Conservation (phyloP, 805 yeast genomes). For the Kuraishia molischiana region DNA sequence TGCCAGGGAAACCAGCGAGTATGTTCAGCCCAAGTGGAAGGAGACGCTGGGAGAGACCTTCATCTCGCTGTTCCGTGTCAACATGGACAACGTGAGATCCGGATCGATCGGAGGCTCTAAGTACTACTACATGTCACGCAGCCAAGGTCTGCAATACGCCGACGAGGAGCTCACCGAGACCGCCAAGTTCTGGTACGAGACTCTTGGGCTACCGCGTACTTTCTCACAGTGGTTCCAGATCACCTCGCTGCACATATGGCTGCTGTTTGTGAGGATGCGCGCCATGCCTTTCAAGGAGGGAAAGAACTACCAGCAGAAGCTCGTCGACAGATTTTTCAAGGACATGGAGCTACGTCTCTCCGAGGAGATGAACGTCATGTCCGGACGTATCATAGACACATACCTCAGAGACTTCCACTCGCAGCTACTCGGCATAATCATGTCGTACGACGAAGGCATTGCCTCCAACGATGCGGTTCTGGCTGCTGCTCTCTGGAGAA, state of each 20-base stretch:
- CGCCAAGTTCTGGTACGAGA: conserved; percentile 80
- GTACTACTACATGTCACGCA: conserved; percentile 80
- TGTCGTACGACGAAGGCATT: conserved; percentile 90
- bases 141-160: conserved; percentile 72
- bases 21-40: conserved; percentile 35
- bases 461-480: conserved; percentile 68
- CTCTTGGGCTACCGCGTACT: conserved; percentile 72
- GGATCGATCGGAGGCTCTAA: conserved; percentile 91
- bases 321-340: conserved; percentile 79
- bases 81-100: conserved; percentile 87
- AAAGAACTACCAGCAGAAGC: conserved; percentile 80
- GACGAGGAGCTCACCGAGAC: conserved; percentile 60
- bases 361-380: conserved; percentile 76
- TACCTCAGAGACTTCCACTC: conserved; percentile 85
- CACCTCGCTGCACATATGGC: conserved; percentile 87
- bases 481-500: conserved; percentile 83
- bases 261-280: conserved; percentile 89
- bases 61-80: conserved; percentile 55
- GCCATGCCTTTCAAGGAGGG: conserved; percentile 91
- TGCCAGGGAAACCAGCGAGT: conserved; percentile 17
- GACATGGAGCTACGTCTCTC: conserved; percentile 83
- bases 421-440: conserved; percentile 81
- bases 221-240: conserved; percentile 97
- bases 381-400: conserved; percentile 74
- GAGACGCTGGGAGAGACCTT: conserved; percentile 56